Evolutionary conservation across 257 asterid species (phyloP).

Genomic region (Fraxinus cuspidata): DNA sequence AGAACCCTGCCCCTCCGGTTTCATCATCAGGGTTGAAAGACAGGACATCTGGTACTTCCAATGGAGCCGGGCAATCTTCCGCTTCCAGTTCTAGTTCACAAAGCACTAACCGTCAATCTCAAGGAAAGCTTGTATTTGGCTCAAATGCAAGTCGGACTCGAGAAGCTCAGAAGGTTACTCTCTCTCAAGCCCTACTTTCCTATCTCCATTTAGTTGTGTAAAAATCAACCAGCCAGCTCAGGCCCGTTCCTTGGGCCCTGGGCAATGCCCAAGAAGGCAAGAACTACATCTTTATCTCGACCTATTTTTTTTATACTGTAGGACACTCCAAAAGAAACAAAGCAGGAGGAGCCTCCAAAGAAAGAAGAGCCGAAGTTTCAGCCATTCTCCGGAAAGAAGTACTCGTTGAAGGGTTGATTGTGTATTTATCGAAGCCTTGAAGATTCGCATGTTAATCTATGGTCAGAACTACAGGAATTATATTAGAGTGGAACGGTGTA

Average conservation of each 20-base stretch:
- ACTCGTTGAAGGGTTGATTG: conserved; percentile 68
- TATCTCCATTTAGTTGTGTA: background rate
- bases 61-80: conserved; percentile 43
- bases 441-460: conserved; percentile 14
- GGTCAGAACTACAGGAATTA: conserved; percentile 29
- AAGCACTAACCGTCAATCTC: conserved; percentile 65
- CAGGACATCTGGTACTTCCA: conserved; percentile 42
- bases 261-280: too few species aligned
- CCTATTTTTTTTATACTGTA: conserved; percentile 24
- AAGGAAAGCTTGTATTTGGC: conserved; percentile 94
- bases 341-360: conserved; percentile 70
- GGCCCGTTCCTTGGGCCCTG: too few species aligned
- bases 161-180: conserved; percentile 57
- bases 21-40: conserved; percentile 52
- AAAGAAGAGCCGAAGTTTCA: conserved; percentile 74
- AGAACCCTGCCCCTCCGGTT: conserved; percentile 52
- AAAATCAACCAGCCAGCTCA: background rate
- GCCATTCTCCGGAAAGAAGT: conserved; percentile 72
- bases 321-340: conserved; percentile 66
- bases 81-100: conserved; percentile 67
- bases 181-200: background rate
- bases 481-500: conserved; percentile 10
- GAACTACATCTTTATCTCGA: background rate
- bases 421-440: conserved; percentile 23
- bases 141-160: conserved; percentile 57